Base-by-base conservation (phyloP, 2,329 filamentous ascomycete species). In the Aspergillus sp. region DNA sequence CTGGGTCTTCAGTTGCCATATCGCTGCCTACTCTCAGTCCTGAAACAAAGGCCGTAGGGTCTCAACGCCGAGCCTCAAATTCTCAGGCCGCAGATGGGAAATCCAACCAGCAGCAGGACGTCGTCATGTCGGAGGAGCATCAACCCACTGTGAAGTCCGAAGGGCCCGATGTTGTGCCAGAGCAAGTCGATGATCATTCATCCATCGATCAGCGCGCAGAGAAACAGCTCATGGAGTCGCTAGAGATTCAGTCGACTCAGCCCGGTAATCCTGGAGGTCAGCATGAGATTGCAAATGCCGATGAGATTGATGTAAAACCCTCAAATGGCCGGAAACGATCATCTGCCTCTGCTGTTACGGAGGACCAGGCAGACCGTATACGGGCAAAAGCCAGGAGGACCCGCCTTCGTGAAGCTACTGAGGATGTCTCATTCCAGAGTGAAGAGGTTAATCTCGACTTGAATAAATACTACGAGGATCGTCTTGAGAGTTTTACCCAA, bases 371-470 rank as follows among this genome's bases (percentile, higher is more conserved):
- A 11, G 86, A 88, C 62, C 83, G 83, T 53, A 81, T 82, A 19
- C 80, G 86, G 51, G 76, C 78, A 11, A 85, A 86, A 67, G 88
- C 86, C 70, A 86, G 86, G 67, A 81, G 86, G 38, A 82, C 86
- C 17, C 82, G 85, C 55, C 84, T 85, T 30, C 81, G 86, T 62
- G 86, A 87, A 63, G 84, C 83, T 8, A 77, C 82, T 53, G 78
- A 77, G 6, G 83, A 85, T 32, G 71, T 73, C 27, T 70, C 74
- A 15, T 70, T 75, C 10, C 80, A 80, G 32, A 73, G 76, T 5
- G 81, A 83, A 39, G 79, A 82, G 19, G 73, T 79, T 15, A 73
- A 78, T 27, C 81, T 84, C 42, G 84, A 87, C 61, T 77, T 79
- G 49, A 77, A 77, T 17, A 85, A 81, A 68, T 81, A 84, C 65